Evolutionary conservation across 1,284 basidiomycete genomes (phyloP).

Genomic region (Puccinia triticina): DNA sequence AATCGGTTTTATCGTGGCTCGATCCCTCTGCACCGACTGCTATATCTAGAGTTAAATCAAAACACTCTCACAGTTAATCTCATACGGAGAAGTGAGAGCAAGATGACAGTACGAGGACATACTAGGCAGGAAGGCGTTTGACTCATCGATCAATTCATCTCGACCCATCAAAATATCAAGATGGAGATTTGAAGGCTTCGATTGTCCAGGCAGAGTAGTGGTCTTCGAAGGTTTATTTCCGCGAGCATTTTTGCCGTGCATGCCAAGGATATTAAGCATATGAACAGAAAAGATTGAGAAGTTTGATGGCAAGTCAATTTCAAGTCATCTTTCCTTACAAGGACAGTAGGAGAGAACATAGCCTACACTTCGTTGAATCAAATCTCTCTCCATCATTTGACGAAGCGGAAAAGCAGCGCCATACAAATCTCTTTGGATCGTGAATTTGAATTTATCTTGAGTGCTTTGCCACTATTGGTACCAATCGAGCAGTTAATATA

Average conservation of each 20-base stretch:
- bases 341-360: neutral
- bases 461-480: constrained; percentile 24
- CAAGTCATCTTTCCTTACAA: neutral
- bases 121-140: constrained; percentile 35
- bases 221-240: constrained; percentile 15
- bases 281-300: too few relatives aligned
- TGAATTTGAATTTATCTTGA: constrained; percentile 39
- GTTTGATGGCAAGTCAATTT: neutral
- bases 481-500: neutral
- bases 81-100: neutral
- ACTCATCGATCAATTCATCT: constrained; percentile 38
- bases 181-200: constrained; percentile 41
- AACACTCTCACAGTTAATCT: neutral
- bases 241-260: neutral
- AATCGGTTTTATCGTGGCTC: constrained; percentile 25
- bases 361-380: constrained; percentile 22
- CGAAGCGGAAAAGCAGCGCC: constrained; percentile 36
- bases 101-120: neutral
- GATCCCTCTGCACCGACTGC: constrained; percentile 12
- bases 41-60: constrained; percentile 2
- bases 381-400: constrained; percentile 42
- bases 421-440: constrained; percentile 39
- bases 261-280: too few relatives aligned
- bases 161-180: constrained; percentile 45
- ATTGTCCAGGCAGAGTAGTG: constrained; percentile 14